Evolutionary conservation across 75 land plant species (phyloP).

Genomic region (Chamaecyparis obtusa): DNA sequence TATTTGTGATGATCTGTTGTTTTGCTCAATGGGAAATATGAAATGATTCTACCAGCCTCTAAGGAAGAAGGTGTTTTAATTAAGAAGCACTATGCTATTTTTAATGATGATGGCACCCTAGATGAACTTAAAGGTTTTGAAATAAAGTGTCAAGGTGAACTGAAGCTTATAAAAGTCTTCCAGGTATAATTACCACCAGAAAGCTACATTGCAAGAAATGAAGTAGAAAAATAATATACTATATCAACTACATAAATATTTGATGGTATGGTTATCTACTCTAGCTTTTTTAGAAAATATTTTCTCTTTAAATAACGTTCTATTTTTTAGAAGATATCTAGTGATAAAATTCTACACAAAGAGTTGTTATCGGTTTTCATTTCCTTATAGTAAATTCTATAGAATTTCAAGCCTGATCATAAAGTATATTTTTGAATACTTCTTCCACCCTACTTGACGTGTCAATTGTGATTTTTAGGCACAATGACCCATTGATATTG

Average conservation of each 20-base stretch:
- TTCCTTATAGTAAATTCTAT: too few species aligned
- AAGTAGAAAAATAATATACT: background rate
- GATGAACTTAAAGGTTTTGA: slow-evolving; percentile 99
- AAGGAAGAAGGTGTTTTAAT: slow-evolving; percentile 98
- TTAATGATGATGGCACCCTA: slow-evolving; percentile 95
- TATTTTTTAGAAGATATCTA: background rate
- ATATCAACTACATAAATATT: background rate
- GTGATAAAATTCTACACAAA: background rate
- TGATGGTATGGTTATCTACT: background rate
- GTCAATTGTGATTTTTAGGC: too few species aligned
- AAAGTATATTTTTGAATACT: too few species aligned
- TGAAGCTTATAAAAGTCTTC: slow-evolving; percentile 99
- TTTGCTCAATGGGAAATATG: slow-evolving; percentile 34
- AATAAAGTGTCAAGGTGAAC: slow-evolving; percentile 96
- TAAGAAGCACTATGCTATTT: slow-evolving; percentile 98
- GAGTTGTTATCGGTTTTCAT: background rate
- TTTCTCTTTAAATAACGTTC: background rate
- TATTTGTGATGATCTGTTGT: slow-evolving; percentile 7
- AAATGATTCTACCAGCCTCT: slow-evolving; percentile 99
- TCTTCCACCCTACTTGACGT: too few species aligned
- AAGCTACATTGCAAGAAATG: background rate
- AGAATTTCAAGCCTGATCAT: too few species aligned
- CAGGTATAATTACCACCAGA: slow-evolving; percentile 53
- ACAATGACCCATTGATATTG: too few species aligned
- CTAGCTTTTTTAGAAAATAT: background rate